A percentile compares a stretch with the other conserved stretches of the same genome.
Evolutionary conservation across 1,284 basidiomycete species (phyloP).

Genomic region (Irpex sp.): DNA sequence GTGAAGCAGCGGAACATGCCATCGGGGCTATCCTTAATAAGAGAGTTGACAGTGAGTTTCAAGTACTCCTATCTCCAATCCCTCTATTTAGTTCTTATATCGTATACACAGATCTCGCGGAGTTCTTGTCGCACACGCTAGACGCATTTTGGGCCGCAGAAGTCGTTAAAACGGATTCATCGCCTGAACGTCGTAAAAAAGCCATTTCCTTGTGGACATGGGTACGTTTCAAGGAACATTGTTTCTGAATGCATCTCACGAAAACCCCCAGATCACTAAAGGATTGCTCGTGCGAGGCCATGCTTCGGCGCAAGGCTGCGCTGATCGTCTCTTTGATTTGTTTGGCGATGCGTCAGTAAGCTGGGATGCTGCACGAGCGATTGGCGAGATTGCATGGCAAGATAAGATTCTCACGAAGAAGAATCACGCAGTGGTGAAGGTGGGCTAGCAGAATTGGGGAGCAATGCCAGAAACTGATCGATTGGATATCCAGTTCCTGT

Average conservation of each 20-base stretch:
- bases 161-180: conserved; percentile 30
- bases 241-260: conserved; percentile 8
- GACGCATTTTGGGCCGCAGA: conserved; percentile 45
- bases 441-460: conserved; percentile 27
- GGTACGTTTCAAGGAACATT: conserved; percentile 41
- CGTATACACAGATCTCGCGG: conserved; percentile 19
- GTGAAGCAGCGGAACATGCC: conserved; percentile 55
- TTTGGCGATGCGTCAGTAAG: conserved; percentile 60
- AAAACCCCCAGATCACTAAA: conserved; percentile 58
- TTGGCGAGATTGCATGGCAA: conserved; percentile 61
- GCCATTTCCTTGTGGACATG: conserved; percentile 68
- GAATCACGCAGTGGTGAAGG: conserved; percentile 76
- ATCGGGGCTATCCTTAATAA: conserved; percentile 78
- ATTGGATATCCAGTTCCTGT: conserved; percentile 56
- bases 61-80: not conserved
- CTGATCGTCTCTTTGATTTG: conserved; percentile 64
- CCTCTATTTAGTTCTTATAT: not conserved
- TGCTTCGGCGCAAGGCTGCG: conserved; percentile 49
- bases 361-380: conserved; percentile 68
- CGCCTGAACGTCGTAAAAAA: conserved; percentile 41
- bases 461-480: not conserved
- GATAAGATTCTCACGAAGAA: conserved; percentile 70
- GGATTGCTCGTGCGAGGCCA: conserved; percentile 78
- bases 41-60: conserved; percentile 51
- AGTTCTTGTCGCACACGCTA: conserved; percentile 26